Conservation (phyloP, 1,284 basidiomycete species). For the Kwoniella shivajii region DNA sequence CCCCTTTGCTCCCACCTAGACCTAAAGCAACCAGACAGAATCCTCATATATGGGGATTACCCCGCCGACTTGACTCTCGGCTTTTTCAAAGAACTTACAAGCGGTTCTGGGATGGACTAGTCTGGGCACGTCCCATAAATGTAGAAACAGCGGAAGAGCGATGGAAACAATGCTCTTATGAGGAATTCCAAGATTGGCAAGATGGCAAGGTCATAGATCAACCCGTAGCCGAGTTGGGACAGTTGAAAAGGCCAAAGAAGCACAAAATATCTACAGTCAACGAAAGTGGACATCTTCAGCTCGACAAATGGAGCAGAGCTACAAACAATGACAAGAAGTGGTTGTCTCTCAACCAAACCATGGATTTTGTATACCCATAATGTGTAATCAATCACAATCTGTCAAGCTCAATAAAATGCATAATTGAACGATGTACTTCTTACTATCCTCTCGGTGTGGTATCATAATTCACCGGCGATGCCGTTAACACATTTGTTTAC, state of each 20-base stretch:
- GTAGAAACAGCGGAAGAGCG: neutral
- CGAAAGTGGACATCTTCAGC: neutral
- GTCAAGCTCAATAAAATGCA: neutral
- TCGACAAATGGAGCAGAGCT: constrained; percentile 1
- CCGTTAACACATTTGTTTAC: too few relatives aligned
- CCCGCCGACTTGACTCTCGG: constrained; percentile 22
- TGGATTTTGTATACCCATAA: neutral
- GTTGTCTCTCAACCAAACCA: neutral
- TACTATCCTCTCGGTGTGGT: too few relatives aligned
- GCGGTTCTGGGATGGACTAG: constrained; percentile 33
- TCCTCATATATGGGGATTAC: constrained; percentile 33
- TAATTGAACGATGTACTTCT: too few relatives aligned
- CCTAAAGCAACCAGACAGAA: constrained; percentile 30
- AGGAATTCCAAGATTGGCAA: constrained; percentile 7
- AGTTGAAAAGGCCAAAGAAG: neutral
- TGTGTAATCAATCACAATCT: neutral
- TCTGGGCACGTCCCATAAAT: constrained; percentile 22
- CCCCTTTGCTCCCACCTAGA: constrained; percentile 27
- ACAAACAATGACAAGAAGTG: neutral
- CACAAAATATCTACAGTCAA: too few relatives aligned
- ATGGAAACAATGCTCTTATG: constrained; percentile 25
- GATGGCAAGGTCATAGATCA: neutral
- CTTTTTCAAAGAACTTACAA: constrained; percentile 31
- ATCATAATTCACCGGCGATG: too few relatives aligned
- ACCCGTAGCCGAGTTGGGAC: neutral